Percentiles rank a stretch among this genome's conserved stretches.
Conservation (phyloP, 306 rosid species). For the Rosa chinensis region DNA sequence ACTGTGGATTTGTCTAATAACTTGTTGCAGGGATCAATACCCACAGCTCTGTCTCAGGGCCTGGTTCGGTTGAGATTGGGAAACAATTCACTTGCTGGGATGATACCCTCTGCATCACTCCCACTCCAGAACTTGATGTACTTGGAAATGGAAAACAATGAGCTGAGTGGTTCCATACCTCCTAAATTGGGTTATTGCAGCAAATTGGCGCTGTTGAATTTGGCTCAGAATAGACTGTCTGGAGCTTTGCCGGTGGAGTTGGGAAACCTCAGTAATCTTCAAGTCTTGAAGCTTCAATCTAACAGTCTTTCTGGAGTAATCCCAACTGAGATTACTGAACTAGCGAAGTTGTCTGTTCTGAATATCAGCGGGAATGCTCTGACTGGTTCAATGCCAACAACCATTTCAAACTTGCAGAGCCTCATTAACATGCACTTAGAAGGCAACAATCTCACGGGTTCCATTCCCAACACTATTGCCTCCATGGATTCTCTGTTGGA, state of each 20-base stretch:
- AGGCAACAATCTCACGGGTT: conserved; percentile 53
- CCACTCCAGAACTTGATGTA: conserved; percentile 30
- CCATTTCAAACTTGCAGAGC: conserved; percentile 29
- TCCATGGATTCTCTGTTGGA: conserved; percentile 38
- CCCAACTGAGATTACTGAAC: conserved; percentile 41
- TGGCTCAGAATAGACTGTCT: conserved; percentile 50
- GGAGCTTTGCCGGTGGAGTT: conserved; percentile 53
- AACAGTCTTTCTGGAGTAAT: conserved; percentile 58
- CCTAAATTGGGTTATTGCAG: conserved; percentile 41
- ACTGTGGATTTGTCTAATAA: conserved; percentile 67
- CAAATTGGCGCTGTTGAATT: conserved; percentile 59
- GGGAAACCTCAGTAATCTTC: conserved; percentile 51
- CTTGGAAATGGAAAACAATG: conserved; percentile 66
- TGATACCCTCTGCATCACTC: conserved; percentile 29
- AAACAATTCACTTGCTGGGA: conserved; percentile 43
- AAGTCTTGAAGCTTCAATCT: conserved; percentile 58
- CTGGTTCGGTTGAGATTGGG: conserved; percentile 76
- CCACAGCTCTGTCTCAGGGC: conserved; percentile 36
- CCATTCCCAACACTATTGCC: conserved; percentile 43
- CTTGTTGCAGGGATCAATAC: conserved; percentile 43
- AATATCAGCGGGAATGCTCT: conserved; percentile 73
- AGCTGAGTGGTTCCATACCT: conserved; percentile 49
- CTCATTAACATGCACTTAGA: conserved; percentile 53
- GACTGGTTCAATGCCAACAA: conserved; percentile 55
- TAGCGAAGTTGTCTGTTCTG: conserved; percentile 32